Evolutionary conservation across 1,284 basidiomycete species (phyloP).

Genomic region (Moniliella sp.): DNA sequence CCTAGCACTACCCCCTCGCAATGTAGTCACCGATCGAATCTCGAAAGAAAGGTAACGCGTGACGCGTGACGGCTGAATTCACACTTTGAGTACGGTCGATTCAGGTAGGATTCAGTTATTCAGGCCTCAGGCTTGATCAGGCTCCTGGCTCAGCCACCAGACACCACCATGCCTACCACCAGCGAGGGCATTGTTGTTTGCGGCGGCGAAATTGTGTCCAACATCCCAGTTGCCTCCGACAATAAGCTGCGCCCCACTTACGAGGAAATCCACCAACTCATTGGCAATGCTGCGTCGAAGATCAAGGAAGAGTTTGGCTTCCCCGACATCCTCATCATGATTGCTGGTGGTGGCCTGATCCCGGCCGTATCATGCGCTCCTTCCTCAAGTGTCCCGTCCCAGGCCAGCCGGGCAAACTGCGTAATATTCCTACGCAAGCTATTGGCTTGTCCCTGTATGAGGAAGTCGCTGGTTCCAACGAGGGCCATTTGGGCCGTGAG

Average conservation of each 20-base stretch:
- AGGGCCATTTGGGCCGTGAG: constrained; percentile 24
- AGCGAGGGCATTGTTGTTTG: too few relatives aligned
- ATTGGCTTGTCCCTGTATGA: constrained; percentile 32
- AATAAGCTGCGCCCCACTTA: constrained; percentile 30
- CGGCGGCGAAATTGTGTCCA: too few relatives aligned
- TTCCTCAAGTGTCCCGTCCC: constrained; percentile 25
- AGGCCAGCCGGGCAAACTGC: constrained; percentile 10
- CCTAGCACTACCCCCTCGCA: too few relatives aligned
- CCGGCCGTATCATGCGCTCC: constrained; percentile 28
- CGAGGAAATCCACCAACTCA: constrained; percentile 30
- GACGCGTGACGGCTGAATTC: too few relatives aligned
- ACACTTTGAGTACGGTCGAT: too few relatives aligned
- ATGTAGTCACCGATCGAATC: too few relatives aligned
- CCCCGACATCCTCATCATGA: constrained; percentile 12
- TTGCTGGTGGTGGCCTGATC: constrained; percentile 31
- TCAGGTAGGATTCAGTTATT: too few relatives aligned
- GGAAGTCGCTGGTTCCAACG: constrained; percentile 19
- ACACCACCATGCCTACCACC: too few relatives aligned
- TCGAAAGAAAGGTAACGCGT: too few relatives aligned
- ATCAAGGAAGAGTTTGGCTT: constrained; percentile 25
- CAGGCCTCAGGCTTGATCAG: too few relatives aligned
- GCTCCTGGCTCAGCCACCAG: too few relatives aligned
- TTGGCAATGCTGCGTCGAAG: constrained; percentile 15
- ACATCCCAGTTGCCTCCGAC: too few relatives aligned
- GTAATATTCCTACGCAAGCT: constrained; percentile 32